These are phyloP conservation scores for Uncinocarpus reesii DNA, from an alignment of 2,329 filamentous ascomycete genomes.

Conservation along the genomic window DNA sequence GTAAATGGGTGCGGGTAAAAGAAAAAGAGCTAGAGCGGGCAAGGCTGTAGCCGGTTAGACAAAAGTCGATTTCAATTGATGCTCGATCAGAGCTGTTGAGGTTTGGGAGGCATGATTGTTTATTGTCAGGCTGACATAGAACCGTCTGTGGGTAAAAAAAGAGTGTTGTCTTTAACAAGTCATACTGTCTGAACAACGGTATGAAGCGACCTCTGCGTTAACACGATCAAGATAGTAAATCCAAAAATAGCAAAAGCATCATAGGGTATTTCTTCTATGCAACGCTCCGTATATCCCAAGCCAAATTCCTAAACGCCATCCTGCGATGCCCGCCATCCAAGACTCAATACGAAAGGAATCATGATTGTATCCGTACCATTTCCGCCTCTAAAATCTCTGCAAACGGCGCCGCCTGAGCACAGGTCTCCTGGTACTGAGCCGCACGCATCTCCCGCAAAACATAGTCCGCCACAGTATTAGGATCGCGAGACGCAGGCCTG, in stretches of 20 bases:
- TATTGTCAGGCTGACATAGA: too few species aligned
- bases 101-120: too few species aligned
- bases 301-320: background rate
- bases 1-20: conserved; percentile 12
- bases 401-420: conserved; percentile 39
- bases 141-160: too few species aligned
- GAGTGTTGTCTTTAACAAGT: too few species aligned
- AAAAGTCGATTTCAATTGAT: background rate
- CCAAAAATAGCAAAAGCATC: too few species aligned
- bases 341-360: background rate
- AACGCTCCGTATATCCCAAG: background rate
- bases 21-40: conserved; percentile 4
- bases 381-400: conserved; percentile 40
- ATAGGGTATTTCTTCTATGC: too few species aligned
- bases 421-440: conserved; percentile 43
- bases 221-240: too few species aligned
- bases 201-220: too few species aligned
- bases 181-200: too few species aligned
- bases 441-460: conserved; percentile 60
- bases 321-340: background rate
- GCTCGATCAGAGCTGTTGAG: too few species aligned
- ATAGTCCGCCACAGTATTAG: conserved; percentile 59
- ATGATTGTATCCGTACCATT: conserved; percentile 9
- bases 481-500: conserved; percentile 60
- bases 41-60: conserved; percentile 1